Evolutionary conservation across 768 basidiomycete genomes (phyloP), one percentile per base, ranked within the genome.

Genomic region (Suillus subaureus): DNA sequence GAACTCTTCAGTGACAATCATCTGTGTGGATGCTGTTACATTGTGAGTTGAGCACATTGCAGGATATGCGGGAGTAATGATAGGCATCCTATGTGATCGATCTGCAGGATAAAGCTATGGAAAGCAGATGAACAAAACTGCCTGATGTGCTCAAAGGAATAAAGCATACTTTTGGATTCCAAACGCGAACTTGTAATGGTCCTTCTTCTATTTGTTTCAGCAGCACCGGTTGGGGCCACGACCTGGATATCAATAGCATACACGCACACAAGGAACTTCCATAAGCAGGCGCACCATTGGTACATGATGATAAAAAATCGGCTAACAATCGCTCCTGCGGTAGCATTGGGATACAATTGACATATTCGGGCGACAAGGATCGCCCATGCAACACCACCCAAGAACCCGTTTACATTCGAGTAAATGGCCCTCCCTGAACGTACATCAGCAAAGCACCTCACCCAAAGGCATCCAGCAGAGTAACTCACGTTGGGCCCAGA

Each of bases 31-130:
- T 51, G 88, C 87, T 61, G 95, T 96, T 66, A 99, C 96, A 72
- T 99, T 99, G 80, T 99, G 97, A 21, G 97, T 99, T 31, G 97
- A 88, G 77, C 97, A 99, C 97, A 99, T 99, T 7, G 97, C 90
- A 55, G 97, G 97, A 78, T 98, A 99, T 13, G 97, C 96, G 4
- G 97, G 97, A 2, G 97, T 99, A 71, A 99, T 99, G 73, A 99
- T 98, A 15, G 97, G 97, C 97, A 99, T 99, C 69, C 94, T 87
- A 79, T 99, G 97, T n/a, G 93, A 86, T 65, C 93, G 85, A 77
- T 98, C 96, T 66, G 87, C 87, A 6, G 95, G 95, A 76, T 97
- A 98, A 63, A 97, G 77, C 92, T 96, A 66, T 35, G 26, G 45
- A n/a, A 60, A 15, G 23, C 54, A 39, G 47, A 54, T 73, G 11